phyloP scores from a whole-genome alignment of 352 stramenopile species.

The Phytophthora podocarpi region DNA sequence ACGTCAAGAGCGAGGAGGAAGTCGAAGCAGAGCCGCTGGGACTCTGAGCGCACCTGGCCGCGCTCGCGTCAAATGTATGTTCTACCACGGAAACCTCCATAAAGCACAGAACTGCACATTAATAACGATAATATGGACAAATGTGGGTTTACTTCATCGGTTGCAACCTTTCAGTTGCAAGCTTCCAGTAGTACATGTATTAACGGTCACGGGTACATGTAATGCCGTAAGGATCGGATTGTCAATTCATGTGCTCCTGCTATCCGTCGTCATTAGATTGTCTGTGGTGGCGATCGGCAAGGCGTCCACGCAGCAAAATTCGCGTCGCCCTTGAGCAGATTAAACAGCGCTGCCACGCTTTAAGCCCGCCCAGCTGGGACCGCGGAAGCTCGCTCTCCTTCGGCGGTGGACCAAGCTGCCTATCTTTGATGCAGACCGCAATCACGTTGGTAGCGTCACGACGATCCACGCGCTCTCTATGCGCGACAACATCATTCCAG shows the following conservation, averaged over 20 bases:
- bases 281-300: neutral
- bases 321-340: constrained; percentile 2
- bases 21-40: constrained; percentile 32
- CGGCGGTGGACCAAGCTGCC: constrained; percentile 24
- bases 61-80: constrained; percentile 18
- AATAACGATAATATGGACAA: constrained; percentile 38
- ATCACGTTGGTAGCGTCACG: constrained; percentile 2
- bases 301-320: constrained; percentile 9
- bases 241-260: too few species aligned
- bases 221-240: too few species aligned
- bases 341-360: neutral
- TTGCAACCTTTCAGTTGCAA: too few species aligned
- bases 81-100: constrained; percentile 14
- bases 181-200: too few species aligned
- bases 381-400: constrained; percentile 19
- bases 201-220: too few species aligned
- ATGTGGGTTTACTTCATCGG: constrained; percentile 16
- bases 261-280: neutral
- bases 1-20: constrained; percentile 36
- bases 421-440: constrained; percentile 19
- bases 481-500: constrained; percentile 6
- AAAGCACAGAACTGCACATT: constrained; percentile 6
- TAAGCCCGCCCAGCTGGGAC: constrained; percentile 18
- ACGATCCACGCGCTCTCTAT: constrained; percentile 18
- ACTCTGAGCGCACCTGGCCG: constrained; percentile 10